A percentile compares a stretch with the other conserved stretches of the same genome.
phyloP scores from a whole-genome alignment of 78 protist species.

The Dictyostelium firmibasis region DNA sequence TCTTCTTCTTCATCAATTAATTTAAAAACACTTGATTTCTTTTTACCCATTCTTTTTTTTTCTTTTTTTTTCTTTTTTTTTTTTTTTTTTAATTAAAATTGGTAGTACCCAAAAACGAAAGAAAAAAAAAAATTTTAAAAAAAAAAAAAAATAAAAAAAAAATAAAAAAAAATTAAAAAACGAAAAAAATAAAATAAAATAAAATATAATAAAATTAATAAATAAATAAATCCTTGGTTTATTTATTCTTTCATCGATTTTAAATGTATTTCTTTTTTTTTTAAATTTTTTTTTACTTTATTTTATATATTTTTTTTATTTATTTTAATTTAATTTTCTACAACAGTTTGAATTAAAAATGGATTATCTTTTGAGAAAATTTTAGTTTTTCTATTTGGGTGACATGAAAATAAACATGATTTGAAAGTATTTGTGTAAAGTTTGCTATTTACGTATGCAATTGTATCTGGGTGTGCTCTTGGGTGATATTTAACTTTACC shows the following conservation, averaged over 20 bases:
- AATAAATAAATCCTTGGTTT: neutral
- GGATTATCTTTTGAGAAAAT: neutral
- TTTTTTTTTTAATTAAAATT: neutral
- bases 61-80: neutral
- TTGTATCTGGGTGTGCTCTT: slow-evolving; percentile 9
- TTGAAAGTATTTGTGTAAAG: neutral
- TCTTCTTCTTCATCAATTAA: slow-evolving; percentile 49
- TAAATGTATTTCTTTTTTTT: neutral
- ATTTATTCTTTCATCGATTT: neutral
- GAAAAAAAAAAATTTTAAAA: neutral
- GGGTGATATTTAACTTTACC: slow-evolving; percentile 12
- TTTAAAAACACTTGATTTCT: neutral
- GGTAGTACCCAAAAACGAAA: neutral
- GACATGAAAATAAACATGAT: neutral
- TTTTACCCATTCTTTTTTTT: neutral
- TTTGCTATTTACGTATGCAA: neutral
- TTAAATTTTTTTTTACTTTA: neutral
- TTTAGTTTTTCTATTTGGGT: neutral
- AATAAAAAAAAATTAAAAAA: neutral
- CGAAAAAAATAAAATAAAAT: neutral
- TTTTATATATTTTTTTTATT: neutral
- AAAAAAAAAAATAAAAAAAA: no score
- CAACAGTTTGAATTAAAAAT: neutral
- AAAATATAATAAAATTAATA: neutral
- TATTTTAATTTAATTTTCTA: neutral